phyloP scores from a whole-genome alignment of 1,139 yeast species.

The Kodamaea anthophila region DNA sequence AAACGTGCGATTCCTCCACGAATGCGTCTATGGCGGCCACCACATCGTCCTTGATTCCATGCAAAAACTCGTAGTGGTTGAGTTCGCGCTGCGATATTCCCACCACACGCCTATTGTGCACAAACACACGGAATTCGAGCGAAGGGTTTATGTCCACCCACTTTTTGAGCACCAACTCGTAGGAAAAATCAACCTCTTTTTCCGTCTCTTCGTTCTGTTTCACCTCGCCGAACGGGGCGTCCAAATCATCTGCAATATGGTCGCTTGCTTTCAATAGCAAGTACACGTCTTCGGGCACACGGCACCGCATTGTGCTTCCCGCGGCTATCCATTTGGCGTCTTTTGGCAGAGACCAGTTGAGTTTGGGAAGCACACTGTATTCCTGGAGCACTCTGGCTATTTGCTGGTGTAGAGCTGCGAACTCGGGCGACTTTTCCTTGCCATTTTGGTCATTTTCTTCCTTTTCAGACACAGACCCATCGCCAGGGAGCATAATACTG shows the following conservation, averaged over 20 bases:
- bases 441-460: slow-evolving; percentile 55
- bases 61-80: slow-evolving; percentile 70
- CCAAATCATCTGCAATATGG: slow-evolving; percentile 78
- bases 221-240: slow-evolving; percentile 56
- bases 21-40: slow-evolving; percentile 48
- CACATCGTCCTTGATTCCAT: slow-evolving; percentile 39
- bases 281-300: slow-evolving; percentile 65
- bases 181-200: slow-evolving; percentile 15
- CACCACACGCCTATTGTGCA: slow-evolving; percentile 52
- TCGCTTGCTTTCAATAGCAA: slow-evolving; percentile 79
- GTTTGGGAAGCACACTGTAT: slow-evolving; percentile 70
- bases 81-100: slow-evolving; percentile 84
- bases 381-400: slow-evolving; percentile 36
- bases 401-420: slow-evolving; percentile 52
- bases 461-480: slow-evolving; percentile 28
- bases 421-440: slow-evolving; percentile 34
- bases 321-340: slow-evolving; percentile 92
- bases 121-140: slow-evolving; percentile 81
- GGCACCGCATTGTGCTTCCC: slow-evolving; percentile 69
- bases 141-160: slow-evolving; percentile 87
- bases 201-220: slow-evolving; percentile 4
- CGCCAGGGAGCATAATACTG: slow-evolving; percentile 63
- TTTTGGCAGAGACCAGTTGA: slow-evolving; percentile 96
- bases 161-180: slow-evolving; percentile 69
- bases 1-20: slow-evolving; percentile 14